Base-by-base conservation (phyloP, 1,139 yeast species). In the Yamadazyma sp. region DNA sequence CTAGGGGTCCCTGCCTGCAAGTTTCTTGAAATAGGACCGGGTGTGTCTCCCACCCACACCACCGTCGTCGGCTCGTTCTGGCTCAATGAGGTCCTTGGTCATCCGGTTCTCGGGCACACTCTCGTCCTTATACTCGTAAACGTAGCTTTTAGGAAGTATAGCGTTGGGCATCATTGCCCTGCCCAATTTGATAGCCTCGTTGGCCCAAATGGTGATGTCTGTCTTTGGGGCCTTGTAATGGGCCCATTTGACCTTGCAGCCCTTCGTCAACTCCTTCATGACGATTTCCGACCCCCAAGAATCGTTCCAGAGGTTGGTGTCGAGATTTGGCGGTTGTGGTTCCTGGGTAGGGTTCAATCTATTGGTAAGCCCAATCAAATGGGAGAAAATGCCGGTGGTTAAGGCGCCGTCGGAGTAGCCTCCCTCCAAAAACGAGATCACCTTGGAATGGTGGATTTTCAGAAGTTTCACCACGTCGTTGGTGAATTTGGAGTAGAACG, bases 321-420 rank as follows among this genome's bases (percentile, higher is more conserved):
- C 48, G 36, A 71, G 65, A 31, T 73, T 75, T 12, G 37, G 33
- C 16, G 64, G 68, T 17, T 51, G 33, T 15, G 64, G 68, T 16
- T 51, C 49, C 8, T 39, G 42, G 10, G 33, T 23, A 3, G 42
- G 36, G 14, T 39, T 39, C 17, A 49, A 8, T 7, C 43, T 40
- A 42, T 59, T 61, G 25, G 62, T 61, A 39, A 83, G 58, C 1
- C 94, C 95, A 28, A 83, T 79, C 43, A 86, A 61, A 57, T 87
- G 95, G 6, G 95, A 79, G 55, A 85, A 85, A 0, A 85, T 79
- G 9, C 95, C 96, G 0, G 95, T 84, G 2, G 84, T 63, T 23
- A 87, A 68, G 0, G 96, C 96, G 2, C 87, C 87, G 53, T 87
- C 92, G 1, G 94, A 83, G 56, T 87, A 87, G 0, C 96, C 96